phyloP scores from a whole-genome alignment of 306 rosid species.

The Mimosa bimucronata region DNA sequence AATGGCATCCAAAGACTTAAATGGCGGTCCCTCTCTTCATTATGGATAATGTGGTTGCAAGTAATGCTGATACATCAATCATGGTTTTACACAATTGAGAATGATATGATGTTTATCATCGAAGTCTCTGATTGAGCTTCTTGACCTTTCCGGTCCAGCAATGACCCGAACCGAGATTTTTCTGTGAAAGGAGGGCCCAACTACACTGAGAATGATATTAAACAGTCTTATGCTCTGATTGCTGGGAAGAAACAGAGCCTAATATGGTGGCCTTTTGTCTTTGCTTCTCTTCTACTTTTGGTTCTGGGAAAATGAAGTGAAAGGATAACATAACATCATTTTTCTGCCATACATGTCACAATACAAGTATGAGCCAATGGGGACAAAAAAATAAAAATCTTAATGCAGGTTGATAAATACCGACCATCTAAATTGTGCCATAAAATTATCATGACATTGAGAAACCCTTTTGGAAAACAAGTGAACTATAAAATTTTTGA shows the following conservation, averaged over 20 bases:
- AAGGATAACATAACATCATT: conserved; percentile 31
- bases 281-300: conserved; percentile 55
- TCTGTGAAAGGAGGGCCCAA: not conserved
- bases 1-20: not conserved
- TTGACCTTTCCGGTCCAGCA: conserved; percentile 21
- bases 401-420: not conserved
- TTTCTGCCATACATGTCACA: conserved; percentile 12
- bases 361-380: conserved; percentile 22
- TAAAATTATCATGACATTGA: not conserved
- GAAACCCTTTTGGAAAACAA: not conserved
- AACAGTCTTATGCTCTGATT: conserved; percentile 39
- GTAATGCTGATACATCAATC: conserved; percentile 32
- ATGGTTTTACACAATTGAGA: conserved; percentile 25
- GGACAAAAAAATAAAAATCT: not conserved
- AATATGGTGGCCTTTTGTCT: conserved; percentile 43
- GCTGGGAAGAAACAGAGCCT: conserved; percentile 44
- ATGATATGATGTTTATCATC: not conserved
- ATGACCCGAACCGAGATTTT: conserved; percentile 19
- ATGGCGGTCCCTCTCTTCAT: conserved; percentile 34
- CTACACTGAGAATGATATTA: conserved; percentile 24
- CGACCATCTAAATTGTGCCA: not conserved
- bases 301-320: conserved; percentile 49
- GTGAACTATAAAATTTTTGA: not conserved
- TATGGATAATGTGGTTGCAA: conserved; percentile 25
- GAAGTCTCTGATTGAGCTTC: conserved; percentile 32